A percentile compares a stretch with the other conserved stretches of the same genome.
These are phyloP conservation scores for Candida schatavii DNA, from an alignment of 805 yeast genomes.

Conservation along the genomic window DNA sequence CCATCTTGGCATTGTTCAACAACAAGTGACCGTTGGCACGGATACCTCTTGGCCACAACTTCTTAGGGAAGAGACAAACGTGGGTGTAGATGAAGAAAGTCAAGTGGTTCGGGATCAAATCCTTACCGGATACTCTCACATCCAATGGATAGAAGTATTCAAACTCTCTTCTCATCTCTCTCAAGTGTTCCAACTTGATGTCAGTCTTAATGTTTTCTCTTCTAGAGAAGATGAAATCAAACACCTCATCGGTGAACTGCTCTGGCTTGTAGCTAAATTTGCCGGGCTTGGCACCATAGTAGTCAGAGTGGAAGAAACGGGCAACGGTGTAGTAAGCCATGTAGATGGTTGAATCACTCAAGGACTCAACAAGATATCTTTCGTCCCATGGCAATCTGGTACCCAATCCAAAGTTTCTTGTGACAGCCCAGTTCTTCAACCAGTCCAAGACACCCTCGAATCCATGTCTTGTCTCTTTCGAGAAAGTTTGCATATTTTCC, in stretches of 20 bases:
- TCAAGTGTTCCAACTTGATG: constrained; percentile 66
- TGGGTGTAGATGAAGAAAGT: constrained; percentile 93
- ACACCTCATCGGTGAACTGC: constrained; percentile 88
- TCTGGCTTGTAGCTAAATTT: constrained; percentile 72
- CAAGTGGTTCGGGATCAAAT: constrained; percentile 94
- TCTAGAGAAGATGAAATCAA: constrained; percentile 83
- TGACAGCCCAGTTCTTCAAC: constrained; percentile 98
- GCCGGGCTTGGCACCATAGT: constrained; percentile 76
- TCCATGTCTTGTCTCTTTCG: constrained; percentile 82
- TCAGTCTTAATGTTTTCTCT: constrained; percentile 54
- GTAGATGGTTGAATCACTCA: constrained; percentile 94
- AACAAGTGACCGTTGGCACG: constrained; percentile 94
- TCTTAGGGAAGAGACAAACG: constrained; percentile 87
- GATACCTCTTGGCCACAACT: constrained; percentile 90
- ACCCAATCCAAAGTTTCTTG: constrained; percentile 95
- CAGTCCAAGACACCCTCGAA: constrained; percentile 93
- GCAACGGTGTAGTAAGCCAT: constrained; percentile 92
- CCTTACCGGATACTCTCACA: constrained; percentile 90
- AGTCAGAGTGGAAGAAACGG: constrained; percentile 82
- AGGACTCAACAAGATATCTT: constrained; percentile 86
- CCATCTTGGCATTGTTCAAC: constrained; percentile 96
- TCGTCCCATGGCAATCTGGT: constrained; percentile 96
- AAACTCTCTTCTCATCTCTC: constrained; percentile 84
- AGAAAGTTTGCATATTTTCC: constrained; percentile 69
- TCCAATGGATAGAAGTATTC: constrained; percentile 97